These are phyloP conservation scores for Podila minutissima DNA, from an alignment of 192 early-diverging fungal species.

Conservation along the genomic window DNA sequence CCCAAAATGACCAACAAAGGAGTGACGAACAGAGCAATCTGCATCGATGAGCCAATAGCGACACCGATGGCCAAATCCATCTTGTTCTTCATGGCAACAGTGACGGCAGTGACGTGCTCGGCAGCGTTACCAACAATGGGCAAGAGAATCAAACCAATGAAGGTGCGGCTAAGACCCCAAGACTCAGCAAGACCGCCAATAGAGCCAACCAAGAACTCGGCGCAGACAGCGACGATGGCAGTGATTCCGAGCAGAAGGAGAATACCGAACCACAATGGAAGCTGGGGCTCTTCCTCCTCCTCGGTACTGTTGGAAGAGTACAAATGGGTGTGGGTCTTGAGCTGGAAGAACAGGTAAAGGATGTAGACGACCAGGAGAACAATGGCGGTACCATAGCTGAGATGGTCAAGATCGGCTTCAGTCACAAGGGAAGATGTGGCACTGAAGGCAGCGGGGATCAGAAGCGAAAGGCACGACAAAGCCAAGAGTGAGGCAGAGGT, in stretches of 20 bases:
- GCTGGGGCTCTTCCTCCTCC: conserved; percentile 69
- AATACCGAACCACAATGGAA: conserved; percentile 67
- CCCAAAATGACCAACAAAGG: conserved; percentile 82
- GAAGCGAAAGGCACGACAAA: conserved; percentile 69
- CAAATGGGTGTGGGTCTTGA: conserved; percentile 83
- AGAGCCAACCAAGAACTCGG: conserved; percentile 83
- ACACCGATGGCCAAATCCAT: conserved; percentile 84
- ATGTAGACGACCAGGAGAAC: conserved; percentile 74
- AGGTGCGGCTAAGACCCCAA: conserved; percentile 78
- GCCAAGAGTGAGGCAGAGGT: conserved; percentile 74
- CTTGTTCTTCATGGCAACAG: conserved; percentile 89
- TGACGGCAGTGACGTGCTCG: conserved; percentile 83
- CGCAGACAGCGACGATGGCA: conserved; percentile 77
- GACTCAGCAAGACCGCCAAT: conserved; percentile 74
- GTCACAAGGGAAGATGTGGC: conserved; percentile 61
- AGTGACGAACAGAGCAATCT: conserved; percentile 85
- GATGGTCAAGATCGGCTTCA: conserved; percentile 61
- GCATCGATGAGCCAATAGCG: conserved; percentile 84
- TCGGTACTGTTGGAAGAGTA: conserved; percentile 39
- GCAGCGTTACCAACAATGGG: conserved; percentile 90
- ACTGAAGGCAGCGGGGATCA: conserved; percentile 78
- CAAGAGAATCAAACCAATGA: conserved; percentile 93
- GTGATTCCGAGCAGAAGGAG: conserved; percentile 68
- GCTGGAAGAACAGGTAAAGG: conserved; percentile 85
- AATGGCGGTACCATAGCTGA: conserved; percentile 75